Conservation (phyloP, 495 filamentous ascomycete genomes). For the Neurospora sp. region DNA sequence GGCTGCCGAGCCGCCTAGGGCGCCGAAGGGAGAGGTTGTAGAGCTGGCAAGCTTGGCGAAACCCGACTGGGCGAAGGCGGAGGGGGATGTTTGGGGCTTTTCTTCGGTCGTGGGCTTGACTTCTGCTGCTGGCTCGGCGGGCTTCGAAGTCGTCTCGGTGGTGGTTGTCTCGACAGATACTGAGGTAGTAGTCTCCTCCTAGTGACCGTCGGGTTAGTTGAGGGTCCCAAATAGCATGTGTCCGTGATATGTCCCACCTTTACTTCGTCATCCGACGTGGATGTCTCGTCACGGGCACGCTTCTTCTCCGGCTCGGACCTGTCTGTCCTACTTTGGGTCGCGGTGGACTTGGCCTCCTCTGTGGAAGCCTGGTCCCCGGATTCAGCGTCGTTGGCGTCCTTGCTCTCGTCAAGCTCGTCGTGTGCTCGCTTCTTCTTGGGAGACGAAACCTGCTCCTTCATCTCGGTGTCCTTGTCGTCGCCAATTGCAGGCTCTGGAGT, state of each 20-base stretch:
- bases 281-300: slow-evolving; percentile 30
- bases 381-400: slow-evolving; percentile 18
- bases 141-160: slow-evolving; percentile 3
- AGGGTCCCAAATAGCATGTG: not conserved
- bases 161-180: slow-evolving; percentile 13
- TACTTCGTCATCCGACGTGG: not conserved
- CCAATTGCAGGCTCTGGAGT: slow-evolving; percentile 24
- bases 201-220: not conserved
- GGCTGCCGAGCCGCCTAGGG: slow-evolving; percentile 22
- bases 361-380: slow-evolving; percentile 27
- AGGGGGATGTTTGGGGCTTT: slow-evolving; percentile 23
- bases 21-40: slow-evolving; percentile 33
- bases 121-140: not conserved
- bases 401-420: slow-evolving; percentile 37
- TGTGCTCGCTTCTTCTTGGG: slow-evolving; percentile 50
- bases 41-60: slow-evolving; percentile 42
- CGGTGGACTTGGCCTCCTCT: slow-evolving; percentile 14
- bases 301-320: slow-evolving; percentile 48
- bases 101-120: slow-evolving; percentile 2
- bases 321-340: slow-evolving; percentile 27
- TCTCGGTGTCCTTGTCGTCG: slow-evolving; percentile 21
- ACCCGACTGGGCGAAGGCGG: slow-evolving; percentile 39
- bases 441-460: slow-evolving; percentile 38
- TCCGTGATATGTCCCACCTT: not conserved
- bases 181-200: slow-evolving; percentile 9